Conservation (phyloP, 2,329 filamentous ascomycete species). For the Talaromyces sp. region DNA sequence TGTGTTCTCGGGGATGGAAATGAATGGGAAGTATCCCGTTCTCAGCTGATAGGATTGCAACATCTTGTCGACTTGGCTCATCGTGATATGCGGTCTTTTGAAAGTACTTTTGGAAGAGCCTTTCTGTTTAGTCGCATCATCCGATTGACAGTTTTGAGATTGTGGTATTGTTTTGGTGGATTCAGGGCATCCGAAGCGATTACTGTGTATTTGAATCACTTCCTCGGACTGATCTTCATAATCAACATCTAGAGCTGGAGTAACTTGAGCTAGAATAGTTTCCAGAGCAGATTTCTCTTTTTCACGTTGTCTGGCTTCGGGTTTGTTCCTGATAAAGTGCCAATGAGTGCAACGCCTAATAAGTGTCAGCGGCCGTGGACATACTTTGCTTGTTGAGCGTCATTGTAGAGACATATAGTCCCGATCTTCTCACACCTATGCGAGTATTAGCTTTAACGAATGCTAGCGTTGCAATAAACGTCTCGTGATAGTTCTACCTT, state of each 20-base stretch:
- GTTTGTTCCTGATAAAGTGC: background rate
- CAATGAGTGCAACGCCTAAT: background rate
- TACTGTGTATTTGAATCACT: slow-evolving; percentile 10
- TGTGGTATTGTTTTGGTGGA: background rate
- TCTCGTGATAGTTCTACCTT: slow-evolving; percentile 3
- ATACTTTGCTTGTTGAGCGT: background rate
- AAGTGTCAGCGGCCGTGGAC: background rate
- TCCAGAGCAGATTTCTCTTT: background rate
- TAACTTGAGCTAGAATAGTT: background rate
- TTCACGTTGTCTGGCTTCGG: background rate
- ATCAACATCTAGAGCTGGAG: slow-evolving; percentile 1
- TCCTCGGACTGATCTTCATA: slow-evolving; percentile 17
- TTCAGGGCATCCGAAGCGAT: background rate
- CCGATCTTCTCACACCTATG: slow-evolving; percentile 15
- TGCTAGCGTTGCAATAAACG: background rate
- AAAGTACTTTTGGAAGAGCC: too few species aligned
- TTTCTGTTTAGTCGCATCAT: background rate
- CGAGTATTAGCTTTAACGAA: background rate
- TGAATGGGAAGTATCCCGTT: slow-evolving; percentile 14
- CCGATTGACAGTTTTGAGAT: background rate
- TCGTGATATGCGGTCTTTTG: background rate
- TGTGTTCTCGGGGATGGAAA: slow-evolving; percentile 6
- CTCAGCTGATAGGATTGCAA: background rate
- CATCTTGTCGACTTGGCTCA: slow-evolving; percentile 12
- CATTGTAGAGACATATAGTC: slow-evolving; percentile 6